Evolutionary conservation across 441 rosid species (phyloP).

Genomic region (Pelargonium citronellum): DNA sequence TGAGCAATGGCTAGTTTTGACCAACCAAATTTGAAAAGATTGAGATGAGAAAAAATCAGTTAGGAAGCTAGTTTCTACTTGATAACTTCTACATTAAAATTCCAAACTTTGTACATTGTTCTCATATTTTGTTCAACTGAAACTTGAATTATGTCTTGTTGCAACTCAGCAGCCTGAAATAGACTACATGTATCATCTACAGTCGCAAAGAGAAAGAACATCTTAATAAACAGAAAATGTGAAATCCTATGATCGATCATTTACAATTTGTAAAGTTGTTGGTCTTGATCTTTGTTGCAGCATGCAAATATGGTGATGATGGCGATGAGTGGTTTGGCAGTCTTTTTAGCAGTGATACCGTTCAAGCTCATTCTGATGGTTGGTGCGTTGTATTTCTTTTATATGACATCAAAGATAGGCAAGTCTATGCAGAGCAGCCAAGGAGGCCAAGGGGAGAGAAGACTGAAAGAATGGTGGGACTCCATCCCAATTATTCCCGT

Average conservation of each 20-base stretch:
- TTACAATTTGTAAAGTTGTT: neutral
- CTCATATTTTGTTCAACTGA: too few relatives aligned
- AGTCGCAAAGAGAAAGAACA: too few relatives aligned
- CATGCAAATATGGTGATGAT: slow-evolving; percentile 57
- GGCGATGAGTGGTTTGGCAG: slow-evolving; percentile 35
- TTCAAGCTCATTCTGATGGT: slow-evolving; percentile 46
- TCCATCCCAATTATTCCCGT: slow-evolving; percentile 69
- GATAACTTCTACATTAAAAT: neutral
- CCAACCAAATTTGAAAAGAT: too few relatives aligned
- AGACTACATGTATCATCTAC: too few relatives aligned
- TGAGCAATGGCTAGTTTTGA: neutral
- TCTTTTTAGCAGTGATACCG: slow-evolving; percentile 51
- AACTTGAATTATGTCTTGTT: too few relatives aligned
- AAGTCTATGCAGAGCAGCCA: slow-evolving; percentile 36
- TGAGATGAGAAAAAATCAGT: neutral
- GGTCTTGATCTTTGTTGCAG: slow-evolving; percentile 32
- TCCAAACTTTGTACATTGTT: too few relatives aligned
- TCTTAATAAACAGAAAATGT: too few relatives aligned
- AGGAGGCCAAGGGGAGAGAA: slow-evolving; percentile 39
- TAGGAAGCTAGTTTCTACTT: neutral
- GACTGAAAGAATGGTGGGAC: slow-evolving; percentile 89
- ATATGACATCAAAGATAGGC: slow-evolving; percentile 49
- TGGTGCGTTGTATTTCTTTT: slow-evolving; percentile 23
- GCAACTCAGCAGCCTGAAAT: too few relatives aligned
- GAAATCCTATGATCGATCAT: too few relatives aligned